These are phyloP conservation scores for Xanthoceras sorbifolium DNA, from an alignment of 345 rosid species.

Conservation along the genomic window DNA sequence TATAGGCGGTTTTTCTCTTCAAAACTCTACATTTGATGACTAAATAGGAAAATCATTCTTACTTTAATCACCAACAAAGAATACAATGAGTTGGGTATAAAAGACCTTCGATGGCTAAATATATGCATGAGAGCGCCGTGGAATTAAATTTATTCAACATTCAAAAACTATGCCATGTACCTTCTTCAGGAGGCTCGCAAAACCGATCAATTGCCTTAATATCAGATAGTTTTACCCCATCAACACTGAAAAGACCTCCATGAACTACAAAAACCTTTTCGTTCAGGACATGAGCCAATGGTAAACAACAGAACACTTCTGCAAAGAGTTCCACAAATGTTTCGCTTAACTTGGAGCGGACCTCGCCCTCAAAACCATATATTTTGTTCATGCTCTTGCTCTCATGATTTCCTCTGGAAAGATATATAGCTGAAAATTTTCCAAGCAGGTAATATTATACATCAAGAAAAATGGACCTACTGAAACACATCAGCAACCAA, in stretches of 20 bases:
- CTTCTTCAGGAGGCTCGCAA: constrained; percentile 99
- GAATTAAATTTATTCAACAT: not conserved
- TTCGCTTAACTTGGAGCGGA: constrained; percentile 88
- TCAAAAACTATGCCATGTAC: constrained; percentile 36
- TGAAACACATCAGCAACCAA: not conserved
- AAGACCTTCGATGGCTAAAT: not conserved
- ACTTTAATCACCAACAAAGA: not conserved
- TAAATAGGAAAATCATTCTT: not conserved
- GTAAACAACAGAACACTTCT: constrained; percentile 94
- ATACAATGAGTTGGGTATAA: not conserved
- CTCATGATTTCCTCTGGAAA: constrained; percentile 97
- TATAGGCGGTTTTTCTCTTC: not conserved
- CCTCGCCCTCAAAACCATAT: constrained; percentile 99
- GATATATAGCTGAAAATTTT: constrained; percentile 73
- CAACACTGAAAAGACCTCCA: constrained; percentile 97
- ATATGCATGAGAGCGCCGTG: constrained; percentile 10
- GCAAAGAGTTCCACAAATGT: constrained; percentile 94
- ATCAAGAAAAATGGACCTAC: constrained; percentile 9
- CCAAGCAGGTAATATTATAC: constrained; percentile 11
- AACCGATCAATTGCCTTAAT: constrained; percentile 86
- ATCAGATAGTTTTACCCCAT: constrained; percentile 91
- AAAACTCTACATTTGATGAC: not conserved
- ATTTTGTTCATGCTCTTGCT: constrained; percentile 99
- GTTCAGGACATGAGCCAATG: constrained; percentile 88
- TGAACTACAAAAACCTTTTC: constrained; percentile 85